Conservation (phyloP, 1,139 yeast genomes). For the Pichiaceae sp. region DNA sequence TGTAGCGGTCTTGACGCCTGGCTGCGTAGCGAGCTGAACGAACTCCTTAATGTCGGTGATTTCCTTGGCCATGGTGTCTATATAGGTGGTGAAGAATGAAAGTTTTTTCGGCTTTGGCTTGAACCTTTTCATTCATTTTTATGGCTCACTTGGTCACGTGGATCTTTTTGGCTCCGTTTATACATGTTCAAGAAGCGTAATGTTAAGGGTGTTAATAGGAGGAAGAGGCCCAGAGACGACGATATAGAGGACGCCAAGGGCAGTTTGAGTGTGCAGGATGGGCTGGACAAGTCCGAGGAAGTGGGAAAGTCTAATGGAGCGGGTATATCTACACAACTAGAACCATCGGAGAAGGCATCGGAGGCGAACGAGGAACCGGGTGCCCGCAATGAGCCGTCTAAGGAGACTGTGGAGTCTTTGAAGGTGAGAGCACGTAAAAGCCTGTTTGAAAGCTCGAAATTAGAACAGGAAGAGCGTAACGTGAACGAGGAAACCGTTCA, state of each 20-base stretch:
- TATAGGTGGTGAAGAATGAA: neutral
- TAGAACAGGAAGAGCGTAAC: constrained; percentile 25
- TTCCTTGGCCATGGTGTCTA: constrained; percentile 33
- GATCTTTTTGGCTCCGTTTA: neutral
- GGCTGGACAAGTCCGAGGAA: no score
- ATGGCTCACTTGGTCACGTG: neutral
- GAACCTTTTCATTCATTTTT: neutral
- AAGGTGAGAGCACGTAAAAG: neutral
- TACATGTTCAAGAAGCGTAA: constrained; percentile 28
- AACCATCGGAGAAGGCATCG: no score
- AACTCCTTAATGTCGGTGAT: constrained; percentile 96
- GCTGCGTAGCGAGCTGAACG: constrained; percentile 96
- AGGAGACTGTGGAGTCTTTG: no score
- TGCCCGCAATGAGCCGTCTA: no score
- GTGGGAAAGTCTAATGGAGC: no score
- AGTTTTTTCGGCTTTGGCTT: neutral
- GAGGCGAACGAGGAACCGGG: no score
- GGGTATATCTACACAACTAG: no score
- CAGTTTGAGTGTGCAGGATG: no score
- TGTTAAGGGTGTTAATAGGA: constrained; percentile 6
- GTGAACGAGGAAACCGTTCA: constrained; percentile 9
- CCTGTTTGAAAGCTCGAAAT: constrained; percentile 19
- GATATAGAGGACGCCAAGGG: no score
- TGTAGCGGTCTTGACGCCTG: constrained; percentile 90
- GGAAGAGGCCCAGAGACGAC: neutral